A percentile compares a stretch with the other conserved stretches of the same genome.
Evolutionary conservation across 495 filamentous ascomycete genomes (phyloP).

Genomic region (Physcia stellaris): DNA sequence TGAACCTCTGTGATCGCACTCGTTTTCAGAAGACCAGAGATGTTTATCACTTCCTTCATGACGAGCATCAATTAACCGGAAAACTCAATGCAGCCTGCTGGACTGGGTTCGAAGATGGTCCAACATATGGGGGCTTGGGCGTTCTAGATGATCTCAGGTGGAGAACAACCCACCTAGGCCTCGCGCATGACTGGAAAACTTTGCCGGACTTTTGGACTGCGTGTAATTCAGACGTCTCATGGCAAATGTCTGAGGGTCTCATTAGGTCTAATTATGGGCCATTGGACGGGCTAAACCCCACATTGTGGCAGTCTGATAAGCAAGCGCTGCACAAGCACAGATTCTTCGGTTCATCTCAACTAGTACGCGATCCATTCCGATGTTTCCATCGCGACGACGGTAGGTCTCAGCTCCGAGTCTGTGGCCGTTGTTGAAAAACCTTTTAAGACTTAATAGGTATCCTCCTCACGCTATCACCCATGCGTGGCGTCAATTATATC

Average conservation of each 20-base stretch:
- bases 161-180: constrained; percentile 2
- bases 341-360: constrained; percentile 2
- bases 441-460: constrained; percentile 1
- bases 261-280: constrained; percentile 2
- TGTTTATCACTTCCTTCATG: neutral
- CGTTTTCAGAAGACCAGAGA: constrained; percentile 6
- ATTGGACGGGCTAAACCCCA: constrained; percentile 3
- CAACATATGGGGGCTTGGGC: neutral
- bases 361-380: constrained; percentile 3
- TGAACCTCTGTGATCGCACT: constrained; percentile 1
- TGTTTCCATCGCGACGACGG: constrained; percentile 5
- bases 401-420: neutral
- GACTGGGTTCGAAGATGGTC: neutral
- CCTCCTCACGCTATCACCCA: constrained; percentile 3
- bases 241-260: constrained; percentile 3
- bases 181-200: constrained; percentile 1
- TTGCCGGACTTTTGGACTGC: constrained; percentile 2
- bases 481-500: constrained; percentile 6
- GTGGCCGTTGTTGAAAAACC: neutral
- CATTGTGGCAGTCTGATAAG: neutral
- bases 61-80: neutral
- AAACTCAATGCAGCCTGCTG: neutral
- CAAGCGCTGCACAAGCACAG: constrained; percentile 3
- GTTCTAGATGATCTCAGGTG: constrained; percentile 5
- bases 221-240: constrained; percentile 1